Evolutionary conservation across 1,284 basidiomycete species (phyloP), one percentile per base, ranked within the genome.

Genomic region (Neolentinus lepideus): DNA sequence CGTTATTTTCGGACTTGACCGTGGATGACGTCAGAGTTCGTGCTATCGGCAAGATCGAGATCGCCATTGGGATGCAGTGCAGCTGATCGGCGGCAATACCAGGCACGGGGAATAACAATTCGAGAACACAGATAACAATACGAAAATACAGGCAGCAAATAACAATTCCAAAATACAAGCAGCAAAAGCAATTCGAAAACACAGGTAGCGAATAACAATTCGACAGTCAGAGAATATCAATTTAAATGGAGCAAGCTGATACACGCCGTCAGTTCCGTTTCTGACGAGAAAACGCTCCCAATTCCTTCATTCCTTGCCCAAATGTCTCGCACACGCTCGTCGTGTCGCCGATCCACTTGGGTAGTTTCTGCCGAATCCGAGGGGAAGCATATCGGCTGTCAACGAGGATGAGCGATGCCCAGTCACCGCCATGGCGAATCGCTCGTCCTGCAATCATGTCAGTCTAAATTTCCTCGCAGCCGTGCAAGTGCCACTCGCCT

Each of bases 381-480:
- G 76, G 62, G 0, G 81, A 81, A 2, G 78, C 74, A 66, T 94
- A 97, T 22, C 94, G 83, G 56, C 73, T 76, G 68, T 97, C 94
- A 35, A 97, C 72, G n/a, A 98, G 80, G 45, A 96, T 76, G 29
- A 92, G 73, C 0, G 85, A 81, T 2, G 94, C 90, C 85, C 93
- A 97, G 67, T 97, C 94, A 59, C 77, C 80, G 26, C 80, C 80
- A 67, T 95, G 93, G 35, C 94, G 83, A 57, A 96, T 95, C 3
- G 94, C 93, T 58, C 94, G 84, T 43, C 93, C 92, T 94, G 62
- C 16, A 26, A 43, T 43, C 26, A 53, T 54, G 26, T 21, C 45
- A 36, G 52, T 47, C 14, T 24, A 25, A 19, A 62, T 12, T 10
- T 62, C 27, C 26, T 24, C 12, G 38, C 9, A 43, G 27, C 21